Conservation (phyloP, 2,329 filamentous ascomycete species). For the Epichloe sylvatica region DNA sequence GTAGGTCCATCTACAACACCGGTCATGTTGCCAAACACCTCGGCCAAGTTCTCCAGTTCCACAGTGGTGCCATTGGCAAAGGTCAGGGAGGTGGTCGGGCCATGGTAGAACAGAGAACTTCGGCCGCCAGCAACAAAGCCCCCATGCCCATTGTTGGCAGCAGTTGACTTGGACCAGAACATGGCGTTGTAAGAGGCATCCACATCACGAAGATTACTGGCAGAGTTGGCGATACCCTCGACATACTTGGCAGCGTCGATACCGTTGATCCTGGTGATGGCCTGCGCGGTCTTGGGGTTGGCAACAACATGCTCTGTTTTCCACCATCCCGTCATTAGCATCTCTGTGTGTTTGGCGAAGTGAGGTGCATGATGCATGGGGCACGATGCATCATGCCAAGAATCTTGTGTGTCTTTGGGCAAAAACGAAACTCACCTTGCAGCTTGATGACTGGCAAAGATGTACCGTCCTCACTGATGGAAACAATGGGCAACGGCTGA, state of each 20-base stretch:
- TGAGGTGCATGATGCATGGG: no score
- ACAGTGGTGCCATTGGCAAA: conserved; percentile 23
- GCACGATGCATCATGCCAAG: background rate
- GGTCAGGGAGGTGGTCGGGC: conserved; percentile 21
- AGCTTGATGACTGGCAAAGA: conserved; percentile 12
- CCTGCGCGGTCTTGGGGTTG: conserved; percentile 9
- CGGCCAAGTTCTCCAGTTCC: conserved; percentile 18
- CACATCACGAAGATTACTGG: conserved; percentile 12
- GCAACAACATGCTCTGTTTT: conserved; percentile 10
- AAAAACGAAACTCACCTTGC: conserved; percentile 6
- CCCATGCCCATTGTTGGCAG: conserved; percentile 10
- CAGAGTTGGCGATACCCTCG: conserved; percentile 9
- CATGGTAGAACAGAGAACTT: conserved; percentile 13
- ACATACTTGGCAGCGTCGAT: conserved; percentile 12
- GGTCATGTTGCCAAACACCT: conserved; percentile 15
- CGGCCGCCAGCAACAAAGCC: conserved; percentile 21
- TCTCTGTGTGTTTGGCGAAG: background rate
- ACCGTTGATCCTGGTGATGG: conserved; percentile 16
- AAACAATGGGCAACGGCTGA: conserved; percentile 23
- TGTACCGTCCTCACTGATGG: conserved; percentile 20
- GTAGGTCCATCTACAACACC: conserved; percentile 19
- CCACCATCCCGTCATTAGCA: background rate
- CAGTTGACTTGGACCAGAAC: conserved; percentile 18
- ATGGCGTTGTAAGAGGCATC: conserved; percentile 24
- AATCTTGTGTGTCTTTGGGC: background rate